phyloP scores from a whole-genome alignment of 1,139 yeast genomes.

The Pichia sp. region DNA sequence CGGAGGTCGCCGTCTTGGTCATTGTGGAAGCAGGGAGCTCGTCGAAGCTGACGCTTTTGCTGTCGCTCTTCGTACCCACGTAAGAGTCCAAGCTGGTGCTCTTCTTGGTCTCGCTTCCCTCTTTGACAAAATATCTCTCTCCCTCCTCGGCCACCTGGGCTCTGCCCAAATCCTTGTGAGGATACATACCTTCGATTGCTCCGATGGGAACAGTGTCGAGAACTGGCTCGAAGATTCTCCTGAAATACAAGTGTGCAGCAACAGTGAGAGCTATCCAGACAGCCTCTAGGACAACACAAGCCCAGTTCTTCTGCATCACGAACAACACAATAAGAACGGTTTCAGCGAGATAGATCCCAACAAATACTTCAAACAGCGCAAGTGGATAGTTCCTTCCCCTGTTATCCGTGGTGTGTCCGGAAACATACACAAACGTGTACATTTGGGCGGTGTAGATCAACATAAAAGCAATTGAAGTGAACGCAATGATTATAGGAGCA shows the following conservation, averaged over 20 bases:
- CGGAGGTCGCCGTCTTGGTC: background rate
- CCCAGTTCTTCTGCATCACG: constrained; percentile 93
- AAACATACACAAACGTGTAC: constrained; percentile 75
- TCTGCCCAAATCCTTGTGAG: constrained; percentile 60
- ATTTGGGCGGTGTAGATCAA: constrained; percentile 74
- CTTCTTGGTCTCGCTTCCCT: constrained; percentile 7
- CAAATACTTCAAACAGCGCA: constrained; percentile 82
- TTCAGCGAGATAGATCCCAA: constrained; percentile 85
- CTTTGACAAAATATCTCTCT: constrained; percentile 28
- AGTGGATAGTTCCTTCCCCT: constrained; percentile 86
- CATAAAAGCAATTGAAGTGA: constrained; percentile 65
- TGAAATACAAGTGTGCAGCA: constrained; percentile 60
- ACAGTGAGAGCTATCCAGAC: constrained; percentile 61
- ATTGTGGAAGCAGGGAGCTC: background rate
- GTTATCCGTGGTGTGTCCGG: constrained; percentile 60
- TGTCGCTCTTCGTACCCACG: constrained; percentile 1
- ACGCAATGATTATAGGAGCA: constrained; percentile 71
- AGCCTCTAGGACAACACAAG: constrained; percentile 76
- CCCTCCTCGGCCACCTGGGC: constrained; percentile 56
- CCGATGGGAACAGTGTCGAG: constrained; percentile 72
- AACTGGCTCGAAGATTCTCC: constrained; percentile 55
- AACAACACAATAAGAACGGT: constrained; percentile 80
- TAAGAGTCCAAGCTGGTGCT: constrained; percentile 3
- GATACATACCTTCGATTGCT: constrained; percentile 49
- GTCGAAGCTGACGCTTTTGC: constrained; percentile 2